Evolutionary conservation across 2,329 filamentous ascomycete species (phyloP).

Genomic region (Neocatenulostroma microsporum): DNA sequence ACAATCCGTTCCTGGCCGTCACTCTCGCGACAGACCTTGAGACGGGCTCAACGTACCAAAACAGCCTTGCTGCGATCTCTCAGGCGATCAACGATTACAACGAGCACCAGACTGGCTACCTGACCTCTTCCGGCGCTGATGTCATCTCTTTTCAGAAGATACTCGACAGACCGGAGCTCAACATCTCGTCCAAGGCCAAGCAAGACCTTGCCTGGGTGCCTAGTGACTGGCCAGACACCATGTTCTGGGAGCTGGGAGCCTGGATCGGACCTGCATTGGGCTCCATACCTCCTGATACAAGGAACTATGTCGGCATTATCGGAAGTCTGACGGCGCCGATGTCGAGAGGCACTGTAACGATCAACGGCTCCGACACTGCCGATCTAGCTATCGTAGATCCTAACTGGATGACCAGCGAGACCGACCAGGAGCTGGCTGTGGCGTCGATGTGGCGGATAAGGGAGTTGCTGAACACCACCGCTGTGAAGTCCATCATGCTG

Average conservation of each 20-base stretch:
- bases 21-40: slow-evolving; percentile 12
- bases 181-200: slow-evolving; percentile 10
- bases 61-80: slow-evolving; percentile 10
- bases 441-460: slow-evolving; percentile 27
- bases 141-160: slow-evolving; percentile 23
- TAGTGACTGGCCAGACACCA: slow-evolving; percentile 24
- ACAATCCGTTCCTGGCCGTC: slow-evolving; percentile 19
- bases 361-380: slow-evolving; percentile 21
- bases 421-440: slow-evolving; percentile 28
- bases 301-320: slow-evolving; percentile 28
- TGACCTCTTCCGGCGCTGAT: slow-evolving; percentile 14
- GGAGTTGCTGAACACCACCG: slow-evolving; percentile 19
- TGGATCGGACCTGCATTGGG: slow-evolving; percentile 10
- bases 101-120: slow-evolving; percentile 9
- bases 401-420: slow-evolving; percentile 28
- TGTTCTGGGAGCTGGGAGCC: slow-evolving; percentile 19
- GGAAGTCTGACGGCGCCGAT: slow-evolving; percentile 27
- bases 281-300: slow-evolving; percentile 19
- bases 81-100: slow-evolving; percentile 10
- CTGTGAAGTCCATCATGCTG: slow-evolving; percentile 19
- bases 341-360: slow-evolving; percentile 30
- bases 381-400: slow-evolving; percentile 29
- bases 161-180: slow-evolving; percentile 15
- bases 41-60: slow-evolving; percentile 11
- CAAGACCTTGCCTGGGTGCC: slow-evolving; percentile 6